Percentiles rank a stretch among this genome's conserved stretches.
These are phyloP conservation scores for Amanita subjunquillea DNA, from an alignment of 768 basidiomycete species.

Conservation along the genomic window DNA sequence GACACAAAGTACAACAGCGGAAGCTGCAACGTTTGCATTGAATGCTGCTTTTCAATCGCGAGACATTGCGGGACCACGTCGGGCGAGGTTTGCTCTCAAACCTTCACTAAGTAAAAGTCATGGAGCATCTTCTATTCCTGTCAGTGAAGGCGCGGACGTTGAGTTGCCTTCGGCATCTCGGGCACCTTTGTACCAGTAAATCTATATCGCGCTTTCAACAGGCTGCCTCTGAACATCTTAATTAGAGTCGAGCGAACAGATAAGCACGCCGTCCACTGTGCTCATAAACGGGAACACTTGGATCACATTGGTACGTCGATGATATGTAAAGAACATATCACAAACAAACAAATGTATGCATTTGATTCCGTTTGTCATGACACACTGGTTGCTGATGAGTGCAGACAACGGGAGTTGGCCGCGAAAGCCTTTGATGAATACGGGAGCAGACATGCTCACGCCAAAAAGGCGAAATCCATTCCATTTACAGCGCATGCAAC, in stretches of 20 bases:
- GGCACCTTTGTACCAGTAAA: not conserved
- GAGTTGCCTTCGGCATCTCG: not conserved
- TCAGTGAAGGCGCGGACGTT: not conserved
- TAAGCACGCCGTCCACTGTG: not conserved
- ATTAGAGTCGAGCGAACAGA: not conserved
- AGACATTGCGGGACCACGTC: not conserved
- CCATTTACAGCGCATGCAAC: not conserved
- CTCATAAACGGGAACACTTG: not conserved
- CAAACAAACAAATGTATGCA: not conserved
- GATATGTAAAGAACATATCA: not conserved
- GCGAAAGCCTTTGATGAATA: not conserved
- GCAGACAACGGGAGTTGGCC: not conserved
- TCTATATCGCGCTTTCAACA: not conserved
- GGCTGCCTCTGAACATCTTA: not conserved
- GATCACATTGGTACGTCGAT: not conserved
- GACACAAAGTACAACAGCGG: not conserved
- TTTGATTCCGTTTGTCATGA: not conserved
- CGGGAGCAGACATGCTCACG: not conserved
- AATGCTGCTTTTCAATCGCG: constrained; percentile 2
- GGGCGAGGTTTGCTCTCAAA: not conserved
- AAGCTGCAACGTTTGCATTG: not conserved
- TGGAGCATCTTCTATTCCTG: not conserved
- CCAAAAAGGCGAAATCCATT: not conserved
- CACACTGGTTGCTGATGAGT: not conserved
- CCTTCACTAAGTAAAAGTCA: not conserved